Conservation (phyloP, 2,329 filamentous ascomycete genomes). For the Metarhizium sp. region DNA sequence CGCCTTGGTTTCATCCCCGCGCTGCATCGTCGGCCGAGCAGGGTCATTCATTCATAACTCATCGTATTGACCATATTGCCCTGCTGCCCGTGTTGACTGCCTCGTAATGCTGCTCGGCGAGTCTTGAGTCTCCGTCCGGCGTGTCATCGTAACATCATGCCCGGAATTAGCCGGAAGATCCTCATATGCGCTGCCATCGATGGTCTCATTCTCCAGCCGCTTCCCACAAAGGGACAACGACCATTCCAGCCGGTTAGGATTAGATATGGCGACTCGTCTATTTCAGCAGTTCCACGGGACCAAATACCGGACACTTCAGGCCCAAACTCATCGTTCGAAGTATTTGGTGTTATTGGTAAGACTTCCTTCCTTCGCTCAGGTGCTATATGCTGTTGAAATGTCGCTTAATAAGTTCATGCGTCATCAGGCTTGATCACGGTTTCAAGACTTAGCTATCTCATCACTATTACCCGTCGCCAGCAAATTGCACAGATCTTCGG, state of each 20-base stretch:
- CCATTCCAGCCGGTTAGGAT: conserved; percentile 53
- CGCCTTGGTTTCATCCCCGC: neutral
- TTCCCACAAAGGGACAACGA: conserved; percentile 49
- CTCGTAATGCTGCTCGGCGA: neutral
- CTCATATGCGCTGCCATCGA: conserved; percentile 73
- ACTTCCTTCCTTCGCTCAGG: neutral
- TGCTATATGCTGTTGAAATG: neutral
- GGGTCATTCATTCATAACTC: neutral
- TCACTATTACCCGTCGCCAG: conserved; percentile 77
- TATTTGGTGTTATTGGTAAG: conserved; percentile 50
- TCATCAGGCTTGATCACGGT: conserved; percentile 70
- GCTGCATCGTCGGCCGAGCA: neutral
- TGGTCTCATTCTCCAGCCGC: conserved; percentile 70
- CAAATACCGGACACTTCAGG: conserved; percentile 33
- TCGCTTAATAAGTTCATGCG: neutral
- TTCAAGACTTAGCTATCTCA: conserved; percentile 70
- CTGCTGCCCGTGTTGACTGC: neutral
- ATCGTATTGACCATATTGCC: neutral
- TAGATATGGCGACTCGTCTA: conserved; percentile 53
- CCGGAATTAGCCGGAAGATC: conserved; percentile 68
- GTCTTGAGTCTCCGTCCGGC: neutral
- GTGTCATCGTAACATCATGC: conserved; percentile 43
- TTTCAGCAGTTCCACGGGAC: conserved; percentile 36
- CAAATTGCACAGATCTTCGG: conserved; percentile 84
- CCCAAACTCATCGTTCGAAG: conserved; percentile 44